These are phyloP conservation scores for Aspergillus nidulans DNA, from an alignment of 495 filamentous ascomycete genomes.

Conservation along the genomic window DNA sequence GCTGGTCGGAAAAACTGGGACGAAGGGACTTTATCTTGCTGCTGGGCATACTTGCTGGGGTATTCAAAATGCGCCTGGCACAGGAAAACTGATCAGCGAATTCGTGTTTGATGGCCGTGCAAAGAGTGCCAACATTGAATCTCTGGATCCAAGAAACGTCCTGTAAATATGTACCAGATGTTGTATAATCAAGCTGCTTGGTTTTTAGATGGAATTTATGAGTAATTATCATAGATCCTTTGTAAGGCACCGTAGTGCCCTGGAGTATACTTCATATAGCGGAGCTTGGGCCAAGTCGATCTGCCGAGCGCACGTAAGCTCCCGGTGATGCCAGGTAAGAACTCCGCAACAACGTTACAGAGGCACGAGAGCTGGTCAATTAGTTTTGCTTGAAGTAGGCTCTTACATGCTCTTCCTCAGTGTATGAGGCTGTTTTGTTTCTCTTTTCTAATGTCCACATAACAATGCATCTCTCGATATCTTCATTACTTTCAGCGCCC, in stretches of 20 bases:
- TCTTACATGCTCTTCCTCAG: conserved; percentile 8
- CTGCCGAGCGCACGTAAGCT: conserved; percentile 25
- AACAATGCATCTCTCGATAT: conserved; percentile 32
- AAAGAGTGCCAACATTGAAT: conserved; percentile 67
- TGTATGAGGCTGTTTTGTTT: conserved; percentile 16
- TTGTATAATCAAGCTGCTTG: not conserved
- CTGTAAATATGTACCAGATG: conserved; percentile 26
- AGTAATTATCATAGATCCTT: not conserved
- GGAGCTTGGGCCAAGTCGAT: conserved; percentile 42
- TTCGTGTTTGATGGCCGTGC: conserved; percentile 77
- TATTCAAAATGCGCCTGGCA: conserved; percentile 92
- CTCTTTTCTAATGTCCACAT: conserved; percentile 22
- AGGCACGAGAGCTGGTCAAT: not conserved
- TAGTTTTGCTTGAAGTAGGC: no score
- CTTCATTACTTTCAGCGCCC: conserved; percentile 25
- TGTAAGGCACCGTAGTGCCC: not conserved
- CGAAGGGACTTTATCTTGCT: conserved; percentile 76
- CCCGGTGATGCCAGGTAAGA: conserved; percentile 22
- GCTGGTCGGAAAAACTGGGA: conserved; percentile 69
- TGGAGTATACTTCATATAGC: not conserved
- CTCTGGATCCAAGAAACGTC: conserved; percentile 61
- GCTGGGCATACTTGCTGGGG: conserved; percentile 97
- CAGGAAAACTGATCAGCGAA: conserved; percentile 83
- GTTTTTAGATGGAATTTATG: not conserved
- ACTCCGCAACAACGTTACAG: conserved; percentile 4